A percentile compares a stretch with the other conserved stretches of the same genome.
phyloP scores from a whole-genome alignment of 306 rosid genomes.

The Prunus dulcis region DNA sequence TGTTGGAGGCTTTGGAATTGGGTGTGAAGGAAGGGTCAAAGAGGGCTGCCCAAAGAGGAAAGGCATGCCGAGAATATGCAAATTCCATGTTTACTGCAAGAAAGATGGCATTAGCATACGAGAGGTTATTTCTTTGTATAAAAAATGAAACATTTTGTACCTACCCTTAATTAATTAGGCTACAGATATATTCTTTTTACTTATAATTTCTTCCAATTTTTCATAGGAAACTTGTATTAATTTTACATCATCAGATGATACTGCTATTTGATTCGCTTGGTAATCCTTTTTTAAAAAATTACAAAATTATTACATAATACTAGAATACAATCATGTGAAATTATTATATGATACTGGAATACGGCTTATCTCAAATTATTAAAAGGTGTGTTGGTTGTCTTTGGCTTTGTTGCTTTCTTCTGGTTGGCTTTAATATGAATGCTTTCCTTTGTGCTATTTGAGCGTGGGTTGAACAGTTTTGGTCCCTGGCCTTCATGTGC shows the following conservation, averaged over 20 bases:
- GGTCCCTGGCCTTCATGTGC: too few species aligned
- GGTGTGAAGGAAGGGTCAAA: slow-evolving; percentile 64
- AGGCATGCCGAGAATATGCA: slow-evolving; percentile 66
- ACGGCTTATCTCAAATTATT: too few species aligned
- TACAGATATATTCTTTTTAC: not conserved
- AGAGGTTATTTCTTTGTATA: slow-evolving; percentile 80
- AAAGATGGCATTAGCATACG: slow-evolving; percentile 90
- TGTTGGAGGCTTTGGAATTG: slow-evolving; percentile 58
- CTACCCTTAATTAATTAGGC: slow-evolving; percentile 37
- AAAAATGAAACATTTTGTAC: slow-evolving; percentile 60
- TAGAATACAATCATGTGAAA: rapidly evolving
- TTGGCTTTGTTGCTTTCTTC: not conserved
- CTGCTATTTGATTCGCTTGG: too few species aligned
- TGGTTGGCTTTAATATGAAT: not conserved
- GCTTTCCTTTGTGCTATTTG: not conserved
- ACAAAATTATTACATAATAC: too few species aligned
- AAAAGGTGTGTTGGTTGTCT: not conserved
- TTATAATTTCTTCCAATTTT: not conserved
- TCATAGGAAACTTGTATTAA: not conserved
- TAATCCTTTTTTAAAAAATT: too few species aligned
- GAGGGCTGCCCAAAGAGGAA: slow-evolving; percentile 64
- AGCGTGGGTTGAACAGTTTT: not conserved
- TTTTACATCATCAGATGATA: not conserved
- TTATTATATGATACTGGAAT: too few species aligned
- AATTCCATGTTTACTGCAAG: slow-evolving; percentile 74